Conservation (phyloP, 2,329 filamentous ascomycete species). For the Scolecobasidium constrictum region DNA sequence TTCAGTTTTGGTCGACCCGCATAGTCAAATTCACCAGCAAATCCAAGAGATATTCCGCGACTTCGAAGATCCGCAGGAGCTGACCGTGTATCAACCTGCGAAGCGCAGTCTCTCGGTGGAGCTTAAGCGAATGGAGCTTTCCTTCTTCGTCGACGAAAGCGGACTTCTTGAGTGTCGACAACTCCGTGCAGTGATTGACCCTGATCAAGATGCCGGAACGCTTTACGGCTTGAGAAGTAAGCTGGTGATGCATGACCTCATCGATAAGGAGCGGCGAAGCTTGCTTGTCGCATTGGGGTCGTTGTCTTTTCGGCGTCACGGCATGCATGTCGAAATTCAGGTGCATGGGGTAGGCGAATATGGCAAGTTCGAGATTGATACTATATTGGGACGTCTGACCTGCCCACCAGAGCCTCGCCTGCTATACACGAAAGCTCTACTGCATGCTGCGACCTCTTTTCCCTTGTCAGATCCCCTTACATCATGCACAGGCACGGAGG, state of each 20-base stretch:
- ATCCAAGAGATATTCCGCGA: slow-evolving; percentile 35
- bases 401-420: slow-evolving; percentile 11
- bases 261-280: slow-evolving; percentile 32
- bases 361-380: slow-evolving; percentile 30
- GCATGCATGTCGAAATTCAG: slow-evolving; percentile 33
- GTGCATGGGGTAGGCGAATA: slow-evolving; percentile 30
- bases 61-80: slow-evolving; percentile 35
- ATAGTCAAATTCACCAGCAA: slow-evolving; percentile 27
- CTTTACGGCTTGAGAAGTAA: slow-evolving; percentile 50
- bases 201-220: slow-evolving; percentile 47
- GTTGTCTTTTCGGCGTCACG: slow-evolving; percentile 17
- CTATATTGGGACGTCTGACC: slow-evolving; percentile 9
- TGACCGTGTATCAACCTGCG: slow-evolving; percentile 38
- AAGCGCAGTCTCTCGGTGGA: slow-evolving; percentile 32
- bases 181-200: slow-evolving; percentile 42
- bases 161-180: slow-evolving; percentile 37
- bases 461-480: slow-evolving; percentile 25
- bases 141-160: slow-evolving; percentile 38
- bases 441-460: slow-evolving; percentile 27
- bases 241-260: slow-evolving; percentile 41
- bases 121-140: slow-evolving; percentile 41
- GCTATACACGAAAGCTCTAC: slow-evolving; percentile 18
- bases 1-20: slow-evolving; percentile 37
- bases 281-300: slow-evolving; percentile 44
- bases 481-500: slow-evolving; percentile 19